These are phyloP conservation scores for Microstroma glucosiphilum DNA, from an alignment of 1,284 basidiomycete species.

Conservation along the genomic window DNA sequence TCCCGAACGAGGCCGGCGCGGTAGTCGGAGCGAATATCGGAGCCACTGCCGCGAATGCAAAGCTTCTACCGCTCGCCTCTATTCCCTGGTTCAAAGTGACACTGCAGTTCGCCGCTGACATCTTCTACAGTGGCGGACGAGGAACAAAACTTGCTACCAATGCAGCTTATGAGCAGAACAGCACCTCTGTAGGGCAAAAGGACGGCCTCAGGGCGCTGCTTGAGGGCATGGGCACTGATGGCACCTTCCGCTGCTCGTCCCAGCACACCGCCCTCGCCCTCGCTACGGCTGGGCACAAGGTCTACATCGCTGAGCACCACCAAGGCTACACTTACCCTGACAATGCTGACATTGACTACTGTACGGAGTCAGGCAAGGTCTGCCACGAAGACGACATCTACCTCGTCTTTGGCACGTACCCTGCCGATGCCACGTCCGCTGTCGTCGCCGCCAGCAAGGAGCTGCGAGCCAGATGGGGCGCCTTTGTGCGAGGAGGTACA, in stretches of 20 bases:
- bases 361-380: conserved; percentile 14
- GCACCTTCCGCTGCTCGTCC: conserved; percentile 27
- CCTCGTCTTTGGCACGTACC: conserved; percentile 23
- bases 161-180: background rate
- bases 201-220: conserved; percentile 24
- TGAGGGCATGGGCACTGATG: conserved; percentile 27
- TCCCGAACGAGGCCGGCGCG: conserved; percentile 32
- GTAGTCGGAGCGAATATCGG: conserved; percentile 17
- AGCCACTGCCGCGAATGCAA: conserved; percentile 9
- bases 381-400: conserved; percentile 45
- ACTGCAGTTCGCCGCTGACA: background rate
- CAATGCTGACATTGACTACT: conserved; percentile 29
- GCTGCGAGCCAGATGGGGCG: conserved; percentile 26
- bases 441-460: conserved; percentile 13
- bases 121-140: conserved; percentile 29
- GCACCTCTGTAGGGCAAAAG: background rate
- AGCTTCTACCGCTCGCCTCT: conserved; percentile 3
- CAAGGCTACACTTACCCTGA: conserved; percentile 25
- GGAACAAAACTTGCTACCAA: background rate
- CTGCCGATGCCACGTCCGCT: conserved; percentile 9
- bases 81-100: background rate
- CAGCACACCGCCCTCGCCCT: conserved; percentile 25
- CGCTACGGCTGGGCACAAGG: background rate
- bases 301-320: conserved; percentile 24
- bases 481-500: conserved; percentile 22